phyloP scores from a whole-genome alignment of 345 rosid genomes.

The Populus ilicifolia region DNA sequence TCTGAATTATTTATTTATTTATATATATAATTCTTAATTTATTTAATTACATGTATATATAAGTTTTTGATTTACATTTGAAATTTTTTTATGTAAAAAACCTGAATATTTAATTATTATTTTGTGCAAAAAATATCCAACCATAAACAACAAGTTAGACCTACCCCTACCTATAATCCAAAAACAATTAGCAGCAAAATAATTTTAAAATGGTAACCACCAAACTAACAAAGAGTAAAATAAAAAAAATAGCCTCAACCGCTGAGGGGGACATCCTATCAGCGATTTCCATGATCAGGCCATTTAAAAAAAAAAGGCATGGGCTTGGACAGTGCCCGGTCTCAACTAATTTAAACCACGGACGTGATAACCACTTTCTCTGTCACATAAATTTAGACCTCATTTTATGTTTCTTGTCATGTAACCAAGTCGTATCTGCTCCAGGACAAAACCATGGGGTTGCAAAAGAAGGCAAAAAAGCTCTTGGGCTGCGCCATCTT shows the following conservation, averaged over 20 bases:
- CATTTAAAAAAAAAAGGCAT: neutral
- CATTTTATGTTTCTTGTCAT: neutral
- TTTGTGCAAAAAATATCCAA: too few species aligned
- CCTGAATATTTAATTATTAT: too few species aligned
- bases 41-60: too few species aligned
- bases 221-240: neutral
- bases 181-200: neutral
- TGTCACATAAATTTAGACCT: neutral
- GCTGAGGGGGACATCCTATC: neutral
- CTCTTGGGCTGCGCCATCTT: conserved; percentile 1
- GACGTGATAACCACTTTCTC: conserved; percentile 59
- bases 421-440: neutral
- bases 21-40: too few species aligned
- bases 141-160: neutral
- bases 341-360: conserved; percentile 30
- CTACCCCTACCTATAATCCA: neutral
- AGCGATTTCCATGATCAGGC: neutral
- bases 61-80: too few species aligned
- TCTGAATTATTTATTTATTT: too few species aligned
- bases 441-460: conserved; percentile 8
- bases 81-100: too few species aligned
- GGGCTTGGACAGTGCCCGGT: conserved; percentile 17
- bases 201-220: neutral
- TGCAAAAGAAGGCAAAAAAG: conserved; percentile 6
- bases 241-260: neutral